Conservation (phyloP, 2,329 filamentous ascomycete genomes). For the Pseudogymnoascus sp. region DNA sequence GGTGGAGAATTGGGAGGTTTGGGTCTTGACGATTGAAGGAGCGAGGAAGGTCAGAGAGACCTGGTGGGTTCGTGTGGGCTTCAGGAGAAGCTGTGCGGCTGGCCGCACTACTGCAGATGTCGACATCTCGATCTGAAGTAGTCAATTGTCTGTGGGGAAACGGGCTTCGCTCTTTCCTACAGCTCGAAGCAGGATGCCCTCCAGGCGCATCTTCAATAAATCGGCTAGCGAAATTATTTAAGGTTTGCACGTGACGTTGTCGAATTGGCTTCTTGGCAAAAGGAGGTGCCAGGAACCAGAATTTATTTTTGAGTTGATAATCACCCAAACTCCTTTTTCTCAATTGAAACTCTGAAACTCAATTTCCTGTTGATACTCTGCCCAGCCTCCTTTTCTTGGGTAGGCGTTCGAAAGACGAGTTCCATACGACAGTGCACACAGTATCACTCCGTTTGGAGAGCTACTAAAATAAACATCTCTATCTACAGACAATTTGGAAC, state of each 20-base stretch:
- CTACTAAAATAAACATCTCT: background rate
- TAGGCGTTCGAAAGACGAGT: background rate
- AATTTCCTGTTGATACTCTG: too few species aligned
- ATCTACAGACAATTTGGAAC: background rate
- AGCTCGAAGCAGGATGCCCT: slow-evolving; percentile 5
- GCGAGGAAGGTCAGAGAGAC: slow-evolving; percentile 28
- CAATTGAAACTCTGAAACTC: background rate
- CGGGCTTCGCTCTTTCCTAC: background rate
- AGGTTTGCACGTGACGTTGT: slow-evolving; percentile 8
- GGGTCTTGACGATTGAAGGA: slow-evolving; percentile 22
- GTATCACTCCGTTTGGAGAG: background rate
- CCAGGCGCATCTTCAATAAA: slow-evolving; percentile 2
- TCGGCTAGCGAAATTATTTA: slow-evolving; percentile 10
- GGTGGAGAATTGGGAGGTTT: slow-evolving; percentile 28
- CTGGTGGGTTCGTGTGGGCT: slow-evolving; percentile 15
- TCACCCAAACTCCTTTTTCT: background rate
- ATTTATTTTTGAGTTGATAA: background rate
- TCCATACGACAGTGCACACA: background rate
- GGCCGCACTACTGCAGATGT: slow-evolving; percentile 23
- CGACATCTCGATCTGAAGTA: slow-evolving; percentile 22
- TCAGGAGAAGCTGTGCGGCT: slow-evolving; percentile 16
- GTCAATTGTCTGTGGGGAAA: slow-evolving; percentile 16
- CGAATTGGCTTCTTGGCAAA: background rate
- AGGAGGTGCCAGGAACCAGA: background rate
- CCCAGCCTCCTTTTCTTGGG: background rate